Percentiles rank a stretch among this genome's conserved stretches.
Evolutionary conservation across 2,329 filamentous ascomycete genomes (phyloP).

Genomic region (Drechslerella dactyloides): DNA sequence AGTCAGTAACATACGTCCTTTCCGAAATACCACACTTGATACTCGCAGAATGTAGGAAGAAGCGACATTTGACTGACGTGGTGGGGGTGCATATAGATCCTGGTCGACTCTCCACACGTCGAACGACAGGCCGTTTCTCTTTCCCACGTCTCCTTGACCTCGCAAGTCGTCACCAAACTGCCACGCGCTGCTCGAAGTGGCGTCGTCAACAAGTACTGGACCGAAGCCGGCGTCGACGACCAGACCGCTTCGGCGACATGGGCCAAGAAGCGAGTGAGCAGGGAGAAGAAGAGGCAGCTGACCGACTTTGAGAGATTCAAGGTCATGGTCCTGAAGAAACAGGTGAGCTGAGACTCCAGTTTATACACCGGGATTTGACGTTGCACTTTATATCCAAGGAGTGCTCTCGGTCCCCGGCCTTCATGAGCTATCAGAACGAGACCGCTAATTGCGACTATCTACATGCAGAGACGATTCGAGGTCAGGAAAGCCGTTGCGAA

Average conservation of each 20-base stretch:
- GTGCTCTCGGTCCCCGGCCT: background rate
- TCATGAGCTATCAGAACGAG: background rate
- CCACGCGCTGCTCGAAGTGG: slow-evolving; percentile 83
- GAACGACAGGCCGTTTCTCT: slow-evolving; percentile 86
- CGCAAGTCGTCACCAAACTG: slow-evolving; percentile 83
- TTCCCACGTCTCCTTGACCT: slow-evolving; percentile 83
- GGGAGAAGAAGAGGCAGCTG: slow-evolving; percentile 83
- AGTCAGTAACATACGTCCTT: slow-evolving; percentile 71
- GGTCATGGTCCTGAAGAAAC: slow-evolving; percentile 99
- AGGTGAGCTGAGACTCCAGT: slow-evolving; percentile 66
- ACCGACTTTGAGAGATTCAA: slow-evolving; percentile 99
- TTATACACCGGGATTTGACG: background rate
- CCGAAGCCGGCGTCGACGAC: slow-evolving; percentile 85
- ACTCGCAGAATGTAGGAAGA: background rate
- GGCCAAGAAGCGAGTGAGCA: slow-evolving; percentile 90
- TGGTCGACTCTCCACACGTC: slow-evolving; percentile 89
- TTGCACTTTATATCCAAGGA: background rate
- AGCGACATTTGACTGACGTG: slow-evolving; percentile 1
- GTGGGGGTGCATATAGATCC: slow-evolving; percentile 55
- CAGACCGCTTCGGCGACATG: slow-evolving; percentile 92
- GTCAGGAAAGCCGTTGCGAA: slow-evolving; percentile 95
- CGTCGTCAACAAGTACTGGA: slow-evolving; percentile 85
- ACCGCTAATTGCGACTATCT: slow-evolving; percentile 2
- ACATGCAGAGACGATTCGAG: slow-evolving; percentile 78
- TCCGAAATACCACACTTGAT: slow-evolving; percentile 8